Base-by-base conservation (phyloP, 352 stramenopile genomes). In the Phytophthora quininea region DNA sequence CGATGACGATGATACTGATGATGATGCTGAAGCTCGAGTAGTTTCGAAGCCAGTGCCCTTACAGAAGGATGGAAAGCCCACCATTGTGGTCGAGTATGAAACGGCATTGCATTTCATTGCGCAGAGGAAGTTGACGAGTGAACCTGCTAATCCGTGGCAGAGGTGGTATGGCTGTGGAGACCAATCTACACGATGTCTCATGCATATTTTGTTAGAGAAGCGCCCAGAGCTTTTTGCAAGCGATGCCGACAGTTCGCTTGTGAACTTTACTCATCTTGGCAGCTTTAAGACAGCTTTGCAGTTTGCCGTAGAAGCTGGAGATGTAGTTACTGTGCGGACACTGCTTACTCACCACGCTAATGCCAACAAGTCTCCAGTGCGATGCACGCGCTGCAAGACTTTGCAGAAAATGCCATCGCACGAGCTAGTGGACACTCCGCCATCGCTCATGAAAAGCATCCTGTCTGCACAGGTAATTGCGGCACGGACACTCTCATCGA, bases 281-380 rank as follows among this genome's bases (percentile, higher is more conserved):
- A 78, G 58, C 14, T 79, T 80, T 30, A 89, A 86, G 58, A 92
- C 86, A 0, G 70, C 86, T 4, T 55, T 94, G 31, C 67, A 87
- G 56, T 87, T 76, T 46, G 84, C 86, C 29, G 77, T 92, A 2
- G 59, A 84, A 37, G 64, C 71, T 2, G 73, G 76, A 6, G 77
- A 91, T 53, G 42, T 73, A 3, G 55, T 82, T 2, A 84, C 73
- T 24, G 76, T 81, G 1, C 54, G 53, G 2, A n/a, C 74, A 19
- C 54, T 92, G 14, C 58, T 90, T 0, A 62, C 53, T 19, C 67
- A 74, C 30, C 58, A 67, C 9, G 82, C 80, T 2, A 54, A 90
- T 64, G 48, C 80, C n/a, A 89, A 92, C 33, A 48, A 79, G 27
- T 92, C 84, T 1, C 70, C 78, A 0, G 63, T 85, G 11, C 72